These are phyloP conservation scores for Metschnikowia dekortorum DNA, from an alignment of 805 yeast genomes.

Conservation along the genomic window DNA sequence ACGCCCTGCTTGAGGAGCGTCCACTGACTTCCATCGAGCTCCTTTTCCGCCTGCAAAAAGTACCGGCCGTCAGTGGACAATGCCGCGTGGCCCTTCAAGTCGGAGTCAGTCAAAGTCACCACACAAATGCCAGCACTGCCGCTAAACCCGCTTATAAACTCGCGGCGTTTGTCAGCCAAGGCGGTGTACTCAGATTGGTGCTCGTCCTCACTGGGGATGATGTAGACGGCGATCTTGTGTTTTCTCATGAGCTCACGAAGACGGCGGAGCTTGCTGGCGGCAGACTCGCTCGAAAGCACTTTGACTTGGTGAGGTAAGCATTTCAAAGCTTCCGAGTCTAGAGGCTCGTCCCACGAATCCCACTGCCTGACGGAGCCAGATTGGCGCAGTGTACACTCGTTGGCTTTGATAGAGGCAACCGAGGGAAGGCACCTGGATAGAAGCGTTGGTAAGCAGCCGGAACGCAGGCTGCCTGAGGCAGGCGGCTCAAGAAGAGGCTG, in stretches of 20 bases:
- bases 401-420: not conserved
- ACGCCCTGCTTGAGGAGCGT: conserved; percentile 72
- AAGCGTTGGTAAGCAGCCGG: not conserved
- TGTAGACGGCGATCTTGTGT: conserved; percentile 15
- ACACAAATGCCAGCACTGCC: conserved; percentile 19
- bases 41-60: conserved; percentile 83
- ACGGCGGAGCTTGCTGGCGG: conserved; percentile 7
- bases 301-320: conserved; percentile 22
- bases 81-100: conserved; percentile 63
- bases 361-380: not conserved
- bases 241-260: conserved; percentile 14
- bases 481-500: conserved; percentile 2
- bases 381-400: not conserved
- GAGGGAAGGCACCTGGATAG: not conserved
- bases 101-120: conserved; percentile 31
- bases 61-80: conserved; percentile 93
- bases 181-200: conserved; percentile 19
- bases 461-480: not conserved
- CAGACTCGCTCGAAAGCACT: conserved; percentile 2
- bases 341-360: conserved; percentile 12
- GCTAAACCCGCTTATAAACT: conserved; percentile 17
- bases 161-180: conserved; percentile 17
- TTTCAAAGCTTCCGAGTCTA: conserved; percentile 20
- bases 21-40: conserved; percentile 74
- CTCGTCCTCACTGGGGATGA: conserved; percentile 20